Percentiles rank a stretch among this genome's conserved stretches.
Evolutionary conservation across 495 filamentous ascomycete genomes (phyloP).

Genomic region (Talaromyces ruber): DNA sequence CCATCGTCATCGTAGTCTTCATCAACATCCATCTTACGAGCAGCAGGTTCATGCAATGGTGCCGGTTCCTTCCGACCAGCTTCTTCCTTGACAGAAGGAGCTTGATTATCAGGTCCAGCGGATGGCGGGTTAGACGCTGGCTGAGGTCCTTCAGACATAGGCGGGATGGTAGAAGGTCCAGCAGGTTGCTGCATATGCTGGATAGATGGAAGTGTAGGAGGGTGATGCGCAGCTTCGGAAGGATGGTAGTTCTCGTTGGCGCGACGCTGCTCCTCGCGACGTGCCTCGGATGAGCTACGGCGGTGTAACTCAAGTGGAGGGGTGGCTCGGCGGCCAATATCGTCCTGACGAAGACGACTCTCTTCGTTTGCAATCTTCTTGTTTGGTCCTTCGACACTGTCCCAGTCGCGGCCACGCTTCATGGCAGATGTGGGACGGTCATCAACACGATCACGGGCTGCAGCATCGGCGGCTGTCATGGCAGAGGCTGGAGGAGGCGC

Average conservation of each 20-base stretch:
- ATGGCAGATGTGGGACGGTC: conserved; percentile 69
- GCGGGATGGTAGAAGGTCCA: conserved; percentile 40
- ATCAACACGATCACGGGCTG: conserved; percentile 66
- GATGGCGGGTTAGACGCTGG: conserved; percentile 53
- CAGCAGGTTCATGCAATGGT: conserved; percentile 68
- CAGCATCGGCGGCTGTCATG: conserved; percentile 64
- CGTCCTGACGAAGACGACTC: conserved; percentile 73
- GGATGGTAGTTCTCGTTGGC: conserved; percentile 75
- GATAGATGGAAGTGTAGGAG: conserved; percentile 61
- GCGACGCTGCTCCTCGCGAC: conserved; percentile 60
- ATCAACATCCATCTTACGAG: conserved; percentile 93
- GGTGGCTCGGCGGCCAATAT: conserved; percentile 65
- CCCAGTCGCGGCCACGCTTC: conserved; percentile 87
- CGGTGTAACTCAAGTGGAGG: conserved; percentile 64
- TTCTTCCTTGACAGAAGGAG: conserved; percentile 37
- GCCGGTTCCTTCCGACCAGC: conserved; percentile 44
- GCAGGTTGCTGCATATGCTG: conserved; percentile 57
- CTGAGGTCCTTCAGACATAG: conserved; percentile 46
- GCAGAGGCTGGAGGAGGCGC: conserved; percentile 68
- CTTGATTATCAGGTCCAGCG: conserved; percentile 35
- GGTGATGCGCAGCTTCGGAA: conserved; percentile 85
- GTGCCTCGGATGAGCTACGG: conserved; percentile 70
- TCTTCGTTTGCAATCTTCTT: conserved; percentile 91
- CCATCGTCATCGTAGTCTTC: conserved; percentile 90
- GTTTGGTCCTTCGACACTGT: conserved; percentile 59